Evolutionary conservation across 169 alveolate species (phyloP).

Genomic region (Plasmodium vivax): DNA sequence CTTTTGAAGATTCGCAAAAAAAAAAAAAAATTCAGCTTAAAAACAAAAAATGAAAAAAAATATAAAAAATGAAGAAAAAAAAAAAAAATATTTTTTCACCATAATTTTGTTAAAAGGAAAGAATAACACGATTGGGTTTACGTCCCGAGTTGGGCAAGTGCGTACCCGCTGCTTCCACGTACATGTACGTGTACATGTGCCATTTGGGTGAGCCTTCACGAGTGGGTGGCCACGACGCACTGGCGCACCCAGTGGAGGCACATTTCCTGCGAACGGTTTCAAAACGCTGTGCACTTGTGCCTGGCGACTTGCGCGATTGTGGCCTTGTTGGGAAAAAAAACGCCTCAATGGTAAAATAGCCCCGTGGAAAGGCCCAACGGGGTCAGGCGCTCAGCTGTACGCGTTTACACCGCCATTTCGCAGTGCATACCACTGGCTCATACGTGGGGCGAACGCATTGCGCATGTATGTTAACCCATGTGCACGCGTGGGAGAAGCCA

Average conservation of each 20-base stretch:
- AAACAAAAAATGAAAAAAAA: background rate
- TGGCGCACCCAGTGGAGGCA: background rate
- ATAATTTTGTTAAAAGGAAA: background rate
- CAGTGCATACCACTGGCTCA: background rate
- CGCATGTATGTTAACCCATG: background rate
- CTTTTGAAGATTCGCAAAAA: background rate
- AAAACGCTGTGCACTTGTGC: background rate
- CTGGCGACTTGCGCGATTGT: background rate
- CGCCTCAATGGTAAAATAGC: background rate
- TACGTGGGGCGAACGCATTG: background rate
- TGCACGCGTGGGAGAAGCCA: background rate
- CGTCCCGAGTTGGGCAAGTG: background rate
- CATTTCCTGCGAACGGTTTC: background rate
- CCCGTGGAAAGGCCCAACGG: background rate
- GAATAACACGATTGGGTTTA: background rate
- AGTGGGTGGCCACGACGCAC: background rate
- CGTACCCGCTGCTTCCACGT: background rate
- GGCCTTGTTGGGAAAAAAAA: background rate
- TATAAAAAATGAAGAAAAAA: background rate
- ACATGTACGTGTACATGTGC: background rate
- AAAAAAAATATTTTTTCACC: background rate
- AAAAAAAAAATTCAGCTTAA: background rate
- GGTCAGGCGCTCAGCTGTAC: background rate
- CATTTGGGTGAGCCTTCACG: too few species aligned
- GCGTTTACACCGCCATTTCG: background rate